These are phyloP conservation scores for Puccinia coronata DNA, from an alignment of 1,284 basidiomycete genomes.

Conservation along the genomic window DNA sequence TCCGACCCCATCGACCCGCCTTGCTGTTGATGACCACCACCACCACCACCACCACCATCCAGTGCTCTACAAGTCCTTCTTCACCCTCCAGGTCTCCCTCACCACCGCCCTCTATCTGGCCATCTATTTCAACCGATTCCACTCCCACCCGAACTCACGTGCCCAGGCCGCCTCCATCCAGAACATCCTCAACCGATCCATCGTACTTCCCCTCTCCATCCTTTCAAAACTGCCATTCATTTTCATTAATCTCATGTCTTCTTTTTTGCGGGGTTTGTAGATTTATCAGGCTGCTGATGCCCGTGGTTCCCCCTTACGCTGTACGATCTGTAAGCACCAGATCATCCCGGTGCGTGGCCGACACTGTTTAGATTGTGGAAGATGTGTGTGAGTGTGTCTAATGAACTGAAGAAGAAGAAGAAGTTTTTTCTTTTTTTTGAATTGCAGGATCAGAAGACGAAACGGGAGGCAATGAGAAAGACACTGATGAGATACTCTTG, in stretches of 20 bases:
- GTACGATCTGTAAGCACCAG: constrained; percentile 8
- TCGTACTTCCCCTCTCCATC: not conserved
- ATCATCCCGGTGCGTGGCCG: constrained; percentile 22
- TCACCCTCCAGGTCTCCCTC: not conserved
- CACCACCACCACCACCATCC: no score
- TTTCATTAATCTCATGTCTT: not conserved
- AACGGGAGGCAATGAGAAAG: not conserved
- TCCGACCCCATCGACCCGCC: not conserved
- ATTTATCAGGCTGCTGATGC: constrained; percentile 22
- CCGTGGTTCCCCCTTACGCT: constrained; percentile 7
- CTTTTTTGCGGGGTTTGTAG: not conserved
- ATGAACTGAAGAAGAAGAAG: no score
- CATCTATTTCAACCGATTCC: not conserved
- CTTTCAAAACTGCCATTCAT: not conserved
- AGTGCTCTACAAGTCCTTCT: not conserved
- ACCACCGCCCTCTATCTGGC: not conserved
- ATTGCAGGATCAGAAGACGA: not conserved
- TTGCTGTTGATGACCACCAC: no score
- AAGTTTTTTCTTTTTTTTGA: not conserved
- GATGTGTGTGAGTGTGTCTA: constrained; percentile 25
- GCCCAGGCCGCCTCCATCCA: not conserved
- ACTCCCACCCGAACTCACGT: not conserved
- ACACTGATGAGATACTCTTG: not conserved
- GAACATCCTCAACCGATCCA: constrained; percentile 6
- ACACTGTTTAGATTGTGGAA: constrained; percentile 27